Percentiles rank a stretch among this genome's conserved stretches.
phyloP scores from a whole-genome alignment of 2,329 filamentous ascomycete species.

The Fusarium stilboides region DNA sequence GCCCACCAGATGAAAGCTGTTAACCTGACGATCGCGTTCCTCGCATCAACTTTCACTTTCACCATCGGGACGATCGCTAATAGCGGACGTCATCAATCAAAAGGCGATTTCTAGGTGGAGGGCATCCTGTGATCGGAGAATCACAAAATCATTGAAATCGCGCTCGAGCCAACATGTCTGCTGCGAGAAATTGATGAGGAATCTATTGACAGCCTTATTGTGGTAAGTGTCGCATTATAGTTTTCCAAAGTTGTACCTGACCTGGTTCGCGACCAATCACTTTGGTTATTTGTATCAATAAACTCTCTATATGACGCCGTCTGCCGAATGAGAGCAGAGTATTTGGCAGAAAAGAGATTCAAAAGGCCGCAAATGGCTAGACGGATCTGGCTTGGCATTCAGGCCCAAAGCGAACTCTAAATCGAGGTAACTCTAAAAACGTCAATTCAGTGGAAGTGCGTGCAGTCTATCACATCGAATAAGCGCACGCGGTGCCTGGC shows the following conservation, averaged over 20 bases:
- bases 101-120: neutral
- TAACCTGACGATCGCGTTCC: constrained; percentile 36
- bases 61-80: constrained; percentile 3
- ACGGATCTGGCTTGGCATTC: constrained; percentile 31
- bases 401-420: constrained; percentile 25
- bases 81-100: constrained; percentile 24
- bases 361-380: constrained; percentile 34
- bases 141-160: neutral
- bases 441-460: constrained; percentile 6
- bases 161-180: neutral
- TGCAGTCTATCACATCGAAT: constrained; percentile 21
- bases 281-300: constrained; percentile 1
- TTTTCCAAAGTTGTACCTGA: constrained; percentile 22
- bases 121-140: constrained; percentile 7
- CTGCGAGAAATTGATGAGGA: constrained; percentile 17
- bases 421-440: constrained; percentile 28
- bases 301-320: constrained; percentile 9
- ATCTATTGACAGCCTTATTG: constrained; percentile 13
- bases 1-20: constrained; percentile 3
- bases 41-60: constrained; percentile 10
- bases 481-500: constrained; percentile 24
- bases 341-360: neutral
- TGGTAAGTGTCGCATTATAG: constrained; percentile 21
- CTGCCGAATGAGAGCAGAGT: constrained; percentile 7
- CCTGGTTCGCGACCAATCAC: constrained; percentile 9